Conservation (phyloP, 345 rosid genomes). For the Firmiana major region DNA sequence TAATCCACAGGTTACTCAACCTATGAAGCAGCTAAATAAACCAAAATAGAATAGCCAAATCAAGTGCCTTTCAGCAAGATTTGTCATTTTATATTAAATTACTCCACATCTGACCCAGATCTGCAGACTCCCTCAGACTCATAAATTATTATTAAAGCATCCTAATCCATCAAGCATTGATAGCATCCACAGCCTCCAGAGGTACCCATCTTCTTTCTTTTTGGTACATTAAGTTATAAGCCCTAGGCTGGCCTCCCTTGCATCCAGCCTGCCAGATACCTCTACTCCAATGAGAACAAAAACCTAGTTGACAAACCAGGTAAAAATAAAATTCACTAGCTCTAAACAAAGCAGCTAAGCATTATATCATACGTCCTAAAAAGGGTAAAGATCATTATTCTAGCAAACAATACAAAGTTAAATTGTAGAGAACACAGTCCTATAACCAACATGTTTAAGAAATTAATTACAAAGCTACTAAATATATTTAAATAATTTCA, state of each 20-base stretch:
- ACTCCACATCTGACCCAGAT: neutral
- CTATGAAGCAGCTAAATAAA: neutral
- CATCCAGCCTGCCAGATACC: neutral
- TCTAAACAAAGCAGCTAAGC: neutral
- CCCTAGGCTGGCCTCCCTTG: neutral
- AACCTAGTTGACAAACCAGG: neutral
- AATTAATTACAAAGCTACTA: neutral
- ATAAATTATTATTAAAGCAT: neutral
- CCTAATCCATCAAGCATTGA: neutral
- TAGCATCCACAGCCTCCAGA: neutral
- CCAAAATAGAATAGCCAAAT: neutral
- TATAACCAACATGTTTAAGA: neutral
- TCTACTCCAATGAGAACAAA: neutral
- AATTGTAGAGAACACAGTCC: neutral
- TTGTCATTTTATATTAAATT: neutral
- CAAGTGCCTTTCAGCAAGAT: neutral
- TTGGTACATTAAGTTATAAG: neutral
- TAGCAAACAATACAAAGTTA: neutral
- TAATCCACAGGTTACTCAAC: neutral
- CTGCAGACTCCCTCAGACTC: neutral
- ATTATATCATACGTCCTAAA: neutral
- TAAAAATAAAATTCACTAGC: neutral
- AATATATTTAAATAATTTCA: neutral
- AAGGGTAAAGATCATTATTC: neutral
- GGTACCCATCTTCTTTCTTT: neutral